These are phyloP conservation scores for Aristolochia californica DNA, from an alignment of 164 flowering plant species.

Conservation along the genomic window DNA sequence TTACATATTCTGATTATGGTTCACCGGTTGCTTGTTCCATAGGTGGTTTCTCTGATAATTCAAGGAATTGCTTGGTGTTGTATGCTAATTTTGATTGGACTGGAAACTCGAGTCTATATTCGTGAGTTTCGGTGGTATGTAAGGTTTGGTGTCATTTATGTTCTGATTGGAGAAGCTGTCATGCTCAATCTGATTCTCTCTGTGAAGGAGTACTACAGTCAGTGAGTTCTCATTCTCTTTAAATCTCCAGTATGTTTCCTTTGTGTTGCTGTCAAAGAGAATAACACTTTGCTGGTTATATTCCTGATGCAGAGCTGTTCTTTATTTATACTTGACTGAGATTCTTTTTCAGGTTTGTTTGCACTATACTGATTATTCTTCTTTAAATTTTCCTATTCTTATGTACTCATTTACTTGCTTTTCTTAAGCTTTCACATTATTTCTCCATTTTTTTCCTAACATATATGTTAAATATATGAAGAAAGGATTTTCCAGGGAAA, in stretches of 20 bases:
- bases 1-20: too few species aligned
- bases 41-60: conserved; percentile 51
- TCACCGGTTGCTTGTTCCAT: conserved; percentile 4
- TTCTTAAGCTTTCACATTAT: too few species aligned
- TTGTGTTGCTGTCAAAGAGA: conserved; percentile 1
- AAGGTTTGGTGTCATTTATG: conserved; percentile 72
- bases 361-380: background rate
- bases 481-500: too few species aligned
- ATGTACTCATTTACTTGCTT: background rate
- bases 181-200: conserved; percentile 62
- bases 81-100: conserved; percentile 50
- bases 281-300: background rate
- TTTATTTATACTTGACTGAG: conserved; percentile 65
- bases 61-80: conserved; percentile 79
- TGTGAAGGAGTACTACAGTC: conserved; percentile 35
- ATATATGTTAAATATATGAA: too few species aligned
- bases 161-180: conserved; percentile 71
- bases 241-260: background rate
- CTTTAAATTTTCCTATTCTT: background rate
- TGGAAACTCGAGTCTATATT: conserved; percentile 77
- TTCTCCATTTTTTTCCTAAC: too few species aligned
- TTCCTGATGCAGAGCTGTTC: conserved; percentile 53
- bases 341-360: conserved; percentile 63
- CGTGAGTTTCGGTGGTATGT: conserved; percentile 83
- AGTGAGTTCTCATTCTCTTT: conserved; percentile 31